Percentiles rank a stretch among this genome's conserved stretches.
Evolutionary conservation across 78 protist genomes (phyloP).

Genomic region (Planoprotostelium fungivorum): DNA sequence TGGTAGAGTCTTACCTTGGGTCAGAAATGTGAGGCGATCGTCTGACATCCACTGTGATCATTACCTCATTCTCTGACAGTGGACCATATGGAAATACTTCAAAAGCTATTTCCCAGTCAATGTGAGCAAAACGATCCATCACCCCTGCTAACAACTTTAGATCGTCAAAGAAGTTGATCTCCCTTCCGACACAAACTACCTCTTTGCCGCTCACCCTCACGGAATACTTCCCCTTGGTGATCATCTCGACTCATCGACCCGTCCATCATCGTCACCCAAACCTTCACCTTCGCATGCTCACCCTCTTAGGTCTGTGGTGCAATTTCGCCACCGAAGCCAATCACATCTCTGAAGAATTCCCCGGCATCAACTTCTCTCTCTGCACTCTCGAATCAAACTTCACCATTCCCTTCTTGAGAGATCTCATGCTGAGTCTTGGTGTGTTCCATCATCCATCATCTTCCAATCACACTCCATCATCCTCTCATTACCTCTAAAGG

Average conservation of each 20-base stretch:
- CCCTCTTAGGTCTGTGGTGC: neutral
- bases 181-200: neutral
- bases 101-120: neutral
- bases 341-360: neutral
- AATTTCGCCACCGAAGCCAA: neutral
- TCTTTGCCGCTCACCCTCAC: neutral
- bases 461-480: neutral
- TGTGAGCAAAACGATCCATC: neutral
- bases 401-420: neutral
- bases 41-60: neutral
- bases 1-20: neutral
- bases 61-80: too few species aligned
- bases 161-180: neutral
- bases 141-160: neutral
- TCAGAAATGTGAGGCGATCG: neutral
- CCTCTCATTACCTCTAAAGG: neutral
- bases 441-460: neutral
- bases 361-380: neutral
- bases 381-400: neutral
- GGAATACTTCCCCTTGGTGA: neutral
- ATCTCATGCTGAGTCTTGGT: neutral
- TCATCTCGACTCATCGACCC: neutral
- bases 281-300: neutral
- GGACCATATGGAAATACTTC: neutral
- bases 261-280: neutral